A percentile compares a stretch with the other conserved stretches of the same genome.
These are phyloP conservation scores for Hypoxylon sp. DNA, from an alignment of 2,329 filamentous ascomycete genomes.

Conservation along the genomic window DNA sequence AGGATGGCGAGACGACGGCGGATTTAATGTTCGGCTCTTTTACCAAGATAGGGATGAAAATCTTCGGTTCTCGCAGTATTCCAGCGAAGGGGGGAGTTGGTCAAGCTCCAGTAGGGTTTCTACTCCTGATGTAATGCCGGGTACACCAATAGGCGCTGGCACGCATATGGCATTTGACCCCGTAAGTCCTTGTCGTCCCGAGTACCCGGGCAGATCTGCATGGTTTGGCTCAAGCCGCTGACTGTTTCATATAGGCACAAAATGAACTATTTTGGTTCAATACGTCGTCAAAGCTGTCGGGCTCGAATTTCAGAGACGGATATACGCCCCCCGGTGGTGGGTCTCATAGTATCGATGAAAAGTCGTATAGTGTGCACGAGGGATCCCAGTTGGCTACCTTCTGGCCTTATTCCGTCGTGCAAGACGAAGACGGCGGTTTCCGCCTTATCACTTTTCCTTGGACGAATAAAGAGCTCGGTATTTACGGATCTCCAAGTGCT, in stretches of 20 bases:
- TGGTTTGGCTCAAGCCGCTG: neutral
- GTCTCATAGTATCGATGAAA: constrained; percentile 4
- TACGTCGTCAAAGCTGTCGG: constrained; percentile 8
- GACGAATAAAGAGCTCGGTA: constrained; percentile 3
- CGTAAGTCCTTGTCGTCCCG: neutral
- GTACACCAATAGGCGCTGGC: constrained; percentile 9
- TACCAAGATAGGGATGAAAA: constrained; percentile 8
- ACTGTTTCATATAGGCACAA: constrained; percentile 3
- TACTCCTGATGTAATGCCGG: neutral
- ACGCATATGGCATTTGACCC: neutral
- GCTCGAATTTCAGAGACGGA: constrained; percentile 13
- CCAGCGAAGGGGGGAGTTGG: constrained; percentile 12
- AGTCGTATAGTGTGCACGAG: neutral
- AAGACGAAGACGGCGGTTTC: constrained; percentile 3
- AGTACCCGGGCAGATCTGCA: neutral
- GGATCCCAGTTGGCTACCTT: constrained; percentile 9
- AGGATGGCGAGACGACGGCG: constrained; percentile 2
- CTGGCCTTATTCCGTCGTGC: constrained; percentile 11
- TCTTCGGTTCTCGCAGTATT: constrained; percentile 14
- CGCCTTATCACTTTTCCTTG: constrained; percentile 12
- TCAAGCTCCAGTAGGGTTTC: constrained; percentile 10
- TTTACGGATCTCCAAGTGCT: constrained; percentile 2
- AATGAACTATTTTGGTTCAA: constrained; percentile 13
- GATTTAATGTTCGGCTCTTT: constrained; percentile 10
- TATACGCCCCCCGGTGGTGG: neutral